Percentiles rank a stretch among this genome's conserved stretches.
phyloP scores from a whole-genome alignment of 345 rosid species.

The Heritiera littoralis region DNA sequence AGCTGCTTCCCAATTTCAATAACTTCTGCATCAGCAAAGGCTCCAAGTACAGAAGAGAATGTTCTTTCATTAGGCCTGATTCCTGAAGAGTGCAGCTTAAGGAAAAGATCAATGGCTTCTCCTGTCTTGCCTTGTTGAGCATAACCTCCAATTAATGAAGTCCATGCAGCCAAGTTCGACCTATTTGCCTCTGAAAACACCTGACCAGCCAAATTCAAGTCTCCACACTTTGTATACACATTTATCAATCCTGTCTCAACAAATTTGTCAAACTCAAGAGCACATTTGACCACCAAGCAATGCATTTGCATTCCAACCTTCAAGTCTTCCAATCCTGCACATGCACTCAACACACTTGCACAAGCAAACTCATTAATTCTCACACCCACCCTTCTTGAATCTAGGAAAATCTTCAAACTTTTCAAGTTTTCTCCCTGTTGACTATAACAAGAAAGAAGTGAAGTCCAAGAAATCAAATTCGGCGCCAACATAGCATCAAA shows the following conservation, averaged over 20 bases:
- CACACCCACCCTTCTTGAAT: constrained; percentile 27
- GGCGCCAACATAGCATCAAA: constrained; percentile 28
- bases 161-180: constrained; percentile 32
- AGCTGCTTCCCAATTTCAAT: constrained; percentile 34
- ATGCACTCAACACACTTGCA: constrained; percentile 32
- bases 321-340: constrained; percentile 30
- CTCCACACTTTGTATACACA: constrained; percentile 34
- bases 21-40: constrained; percentile 27
- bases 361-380: constrained; percentile 36
- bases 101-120: constrained; percentile 37
- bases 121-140: constrained; percentile 32
- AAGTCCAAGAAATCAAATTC: constrained; percentile 36
- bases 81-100: constrained; percentile 29
- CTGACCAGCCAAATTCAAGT: constrained; percentile 28
- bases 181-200: constrained; percentile 26
- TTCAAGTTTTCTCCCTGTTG: constrained; percentile 31
- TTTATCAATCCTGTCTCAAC: constrained; percentile 33
- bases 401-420: constrained; percentile 24
- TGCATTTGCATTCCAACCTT: constrained; percentile 40
- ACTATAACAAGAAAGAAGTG: constrained; percentile 35
- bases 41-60: constrained; percentile 36
- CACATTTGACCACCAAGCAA: constrained; percentile 30
- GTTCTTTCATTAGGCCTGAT: constrained; percentile 31
- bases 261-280: constrained; percentile 33
- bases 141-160: constrained; percentile 36